These are phyloP conservation scores for Phascolomyces articulosus DNA, from an alignment of 371 early-diverging fungal species.

Conservation along the genomic window DNA sequence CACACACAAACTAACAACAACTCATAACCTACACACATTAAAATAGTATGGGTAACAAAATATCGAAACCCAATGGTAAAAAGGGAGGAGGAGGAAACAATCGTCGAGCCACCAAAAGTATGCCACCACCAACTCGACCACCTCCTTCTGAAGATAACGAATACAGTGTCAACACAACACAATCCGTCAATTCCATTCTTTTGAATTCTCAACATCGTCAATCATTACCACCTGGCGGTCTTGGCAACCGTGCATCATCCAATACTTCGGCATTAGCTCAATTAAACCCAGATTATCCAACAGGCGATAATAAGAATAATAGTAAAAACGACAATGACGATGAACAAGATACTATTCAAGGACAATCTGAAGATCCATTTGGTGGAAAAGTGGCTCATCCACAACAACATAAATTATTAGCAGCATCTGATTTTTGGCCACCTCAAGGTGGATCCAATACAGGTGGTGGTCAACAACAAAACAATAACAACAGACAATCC, in stretches of 20 bases:
- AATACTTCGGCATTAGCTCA: constrained; percentile 32
- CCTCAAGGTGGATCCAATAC: constrained; percentile 17
- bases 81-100: constrained; percentile 9
- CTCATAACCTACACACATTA: not conserved
- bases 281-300: constrained; percentile 51
- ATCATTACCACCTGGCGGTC: constrained; percentile 10
- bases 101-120: constrained; percentile 18
- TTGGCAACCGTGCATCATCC: not conserved
- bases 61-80: constrained; percentile 20
- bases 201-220: constrained; percentile 39
- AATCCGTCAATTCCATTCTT: constrained; percentile 49
- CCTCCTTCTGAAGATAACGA: constrained; percentile 38
- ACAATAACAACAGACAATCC: not conserved
- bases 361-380: constrained; percentile 26
- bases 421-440: constrained; percentile 46
- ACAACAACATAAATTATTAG: constrained; percentile 44
- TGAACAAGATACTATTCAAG: constrained; percentile 26
- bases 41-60: constrained; percentile 19
- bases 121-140: constrained; percentile 24
- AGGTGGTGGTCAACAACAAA: not conserved
- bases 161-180: constrained; percentile 48
- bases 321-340: constrained; percentile 8
- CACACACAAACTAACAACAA: not conserved
- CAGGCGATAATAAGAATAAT: constrained; percentile 13
- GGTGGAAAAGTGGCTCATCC: constrained; percentile 39